Evolutionary conservation across 23 red algal species (phyloP), one percentile per base, ranked within the genome.

Genomic region (Gracilaria caudata): DNA sequence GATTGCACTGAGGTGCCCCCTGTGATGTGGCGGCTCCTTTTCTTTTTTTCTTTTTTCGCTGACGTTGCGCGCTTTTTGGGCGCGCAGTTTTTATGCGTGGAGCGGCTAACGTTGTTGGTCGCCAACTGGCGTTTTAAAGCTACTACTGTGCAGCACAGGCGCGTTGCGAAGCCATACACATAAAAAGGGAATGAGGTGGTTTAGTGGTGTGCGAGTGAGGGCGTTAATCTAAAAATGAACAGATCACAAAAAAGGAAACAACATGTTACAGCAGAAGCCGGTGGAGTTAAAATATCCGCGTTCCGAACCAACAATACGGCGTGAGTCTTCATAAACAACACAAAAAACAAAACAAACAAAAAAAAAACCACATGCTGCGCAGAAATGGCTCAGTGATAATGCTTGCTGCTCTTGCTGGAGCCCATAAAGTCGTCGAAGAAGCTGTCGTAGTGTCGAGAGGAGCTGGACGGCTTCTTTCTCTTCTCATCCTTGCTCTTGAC

Each of bases 241-340:
- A 60, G 57, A 60, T 60, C 23, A 60, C 57, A 60, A 20, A 60
- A 60, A 60, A 60, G 28, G 23, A 60, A 60, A 60, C 57, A 29
- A 29, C 57, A 60, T 60, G 57, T 60, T 60, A 53, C 19, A 53
- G 26, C 23, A 60, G n/a, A 60, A 29, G 28, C 26, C 57, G 3
- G 57, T 28, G n/a, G 25, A 60, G 57, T 29, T 60, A 60, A 24
- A 28, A 28, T 29, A 60, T 60, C 25, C 23, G 57, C 57, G 21
- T 28, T n/a, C 21, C 57, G 57, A 28, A 29, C 57, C 57, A 60
- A 60, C 25, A 60, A 60, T 25, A 60, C 57, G 9, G 23, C n/a
- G 7, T 3, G 23, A 9, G 28, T 60, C 23, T 6, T 29, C n/a
- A n/a, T n/a, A n/a, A n/a, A n/a, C n/a, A n/a, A n/a, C n/a, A n/a